phyloP scores from a whole-genome alignment of 1,284 basidiomycete species.

The Earliella scabrosa region DNA sequence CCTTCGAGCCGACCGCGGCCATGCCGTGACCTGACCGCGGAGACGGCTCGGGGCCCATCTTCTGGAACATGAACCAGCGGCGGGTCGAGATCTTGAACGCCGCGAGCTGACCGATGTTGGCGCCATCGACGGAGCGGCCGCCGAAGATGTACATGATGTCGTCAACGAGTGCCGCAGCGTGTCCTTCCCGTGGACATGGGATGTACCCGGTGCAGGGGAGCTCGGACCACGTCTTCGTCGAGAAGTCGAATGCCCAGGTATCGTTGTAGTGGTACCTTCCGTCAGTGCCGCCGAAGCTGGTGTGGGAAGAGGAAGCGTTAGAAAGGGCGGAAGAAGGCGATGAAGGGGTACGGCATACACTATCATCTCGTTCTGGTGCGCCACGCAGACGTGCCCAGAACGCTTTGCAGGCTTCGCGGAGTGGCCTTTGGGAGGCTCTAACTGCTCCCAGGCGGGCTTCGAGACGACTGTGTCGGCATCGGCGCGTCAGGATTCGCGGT shows the following conservation, averaged over 20 bases:
- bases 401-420: conserved; percentile 10
- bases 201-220: conserved; percentile 95
- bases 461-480: conserved; percentile 21
- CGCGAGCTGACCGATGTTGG: conserved; percentile 91
- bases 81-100: conserved; percentile 94
- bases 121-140: conserved; percentile 93
- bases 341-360: conserved; percentile 51
- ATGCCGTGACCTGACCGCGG: conserved; percentile 73
- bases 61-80: conserved; percentile 83
- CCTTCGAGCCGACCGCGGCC: conserved; percentile 64
- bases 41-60: conserved; percentile 74
- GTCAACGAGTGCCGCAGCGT: conserved; percentile 92
- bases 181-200: conserved; percentile 93
- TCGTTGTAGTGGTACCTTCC: conserved; percentile 98
- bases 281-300: conserved; percentile 95
- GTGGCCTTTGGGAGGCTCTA: conserved; percentile 14
- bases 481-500: not conserved
- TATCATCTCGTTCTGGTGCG: conserved; percentile 81
- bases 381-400: conserved; percentile 54
- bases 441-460: conserved; percentile 23
- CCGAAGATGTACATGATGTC: conserved; percentile 82
- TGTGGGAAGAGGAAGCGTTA: not conserved
- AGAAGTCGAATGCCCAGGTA: conserved; percentile 92
- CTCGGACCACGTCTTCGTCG: conserved; percentile 84
- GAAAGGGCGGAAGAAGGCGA: too few species aligned